These are phyloP conservation scores for Trypanosoma boissoni DNA, from an alignment of 208 protist genomes.

Conservation along the genomic window DNA sequence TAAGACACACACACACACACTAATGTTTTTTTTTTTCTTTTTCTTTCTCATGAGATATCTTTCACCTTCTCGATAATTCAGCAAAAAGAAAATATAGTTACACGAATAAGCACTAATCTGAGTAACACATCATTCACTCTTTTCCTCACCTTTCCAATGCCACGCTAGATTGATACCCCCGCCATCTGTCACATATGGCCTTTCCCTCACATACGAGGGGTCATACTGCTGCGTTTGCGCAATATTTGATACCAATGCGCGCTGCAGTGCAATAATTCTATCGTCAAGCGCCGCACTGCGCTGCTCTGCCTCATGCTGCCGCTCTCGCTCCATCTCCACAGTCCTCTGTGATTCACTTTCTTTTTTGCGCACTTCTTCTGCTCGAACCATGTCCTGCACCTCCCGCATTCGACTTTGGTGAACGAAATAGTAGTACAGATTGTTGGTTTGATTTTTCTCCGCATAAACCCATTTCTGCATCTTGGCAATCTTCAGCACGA, in stretches of 20 bases:
- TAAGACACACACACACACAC: neutral
- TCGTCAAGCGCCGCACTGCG: conserved; percentile 39
- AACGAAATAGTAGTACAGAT: conserved; percentile 89
- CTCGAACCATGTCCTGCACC: conserved; percentile 82
- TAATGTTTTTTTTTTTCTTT: conserved; percentile 3
- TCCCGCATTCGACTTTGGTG: conserved; percentile 72
- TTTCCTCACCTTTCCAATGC: conserved; percentile 37
- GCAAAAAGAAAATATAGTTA: neutral
- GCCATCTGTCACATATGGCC: conserved; percentile 63
- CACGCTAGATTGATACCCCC: conserved; percentile 78
- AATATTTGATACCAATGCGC: conserved; percentile 58
- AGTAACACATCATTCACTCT: neutral
- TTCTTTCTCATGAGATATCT: too few relatives aligned
- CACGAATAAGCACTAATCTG: too few relatives aligned
- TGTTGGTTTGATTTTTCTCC: conserved; percentile 90
- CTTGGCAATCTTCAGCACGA: conserved; percentile 84
- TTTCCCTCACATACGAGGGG: conserved; percentile 40
- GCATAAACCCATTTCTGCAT: conserved; percentile 87
- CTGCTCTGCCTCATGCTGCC: conserved; percentile 12
- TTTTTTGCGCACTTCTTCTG: conserved; percentile 55
- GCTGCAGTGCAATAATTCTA: conserved; percentile 62
- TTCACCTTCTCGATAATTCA: too few relatives aligned
- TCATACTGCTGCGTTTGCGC: conserved; percentile 67
- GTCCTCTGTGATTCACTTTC: conserved; percentile 34
- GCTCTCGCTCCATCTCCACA: conserved; percentile 10